Evolutionary conservation across 2,329 filamentous ascomycete species (phyloP).

Genomic region (Cladophialophora immunda): DNA sequence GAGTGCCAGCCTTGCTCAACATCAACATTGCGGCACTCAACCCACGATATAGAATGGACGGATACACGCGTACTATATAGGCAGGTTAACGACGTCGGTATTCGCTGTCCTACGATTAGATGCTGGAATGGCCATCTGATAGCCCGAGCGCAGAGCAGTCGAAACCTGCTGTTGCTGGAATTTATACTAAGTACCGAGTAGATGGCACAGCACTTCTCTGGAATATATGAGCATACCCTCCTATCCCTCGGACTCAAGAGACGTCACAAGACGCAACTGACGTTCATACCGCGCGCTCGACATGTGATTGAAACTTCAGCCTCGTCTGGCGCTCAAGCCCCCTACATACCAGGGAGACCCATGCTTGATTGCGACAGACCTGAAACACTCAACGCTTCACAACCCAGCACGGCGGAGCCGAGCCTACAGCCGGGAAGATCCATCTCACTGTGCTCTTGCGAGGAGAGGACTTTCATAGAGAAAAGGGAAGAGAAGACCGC

Average conservation of each 20-base stretch:
- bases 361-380: background rate
- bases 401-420: background rate
- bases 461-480: too few relatives aligned
- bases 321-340: background rate
- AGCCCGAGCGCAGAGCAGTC: too few relatives aligned
- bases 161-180: too few relatives aligned
- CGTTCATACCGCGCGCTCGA: too few relatives aligned
- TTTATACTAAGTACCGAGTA: too few relatives aligned
- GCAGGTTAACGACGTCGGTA: background rate
- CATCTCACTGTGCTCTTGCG: background rate
- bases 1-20: background rate
- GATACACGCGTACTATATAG: background rate
- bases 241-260: too few relatives aligned
- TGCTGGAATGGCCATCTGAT: too few relatives aligned
- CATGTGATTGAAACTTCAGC: background rate
- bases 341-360: background rate
- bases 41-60: background rate
- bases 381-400: conserved; percentile 15
- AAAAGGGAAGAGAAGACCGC: background rate
- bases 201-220: too few relatives aligned
- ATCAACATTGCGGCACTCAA: too few relatives aligned
- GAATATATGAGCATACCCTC: too few relatives aligned
- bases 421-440: background rate
- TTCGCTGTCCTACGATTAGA: too few relatives aligned
- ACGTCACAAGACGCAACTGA: too few relatives aligned